Evolutionary conservation across 495 filamentous ascomycete species (phyloP), one percentile per base, ranked within the genome.

Genomic region (Haplographium delicatum): DNA sequence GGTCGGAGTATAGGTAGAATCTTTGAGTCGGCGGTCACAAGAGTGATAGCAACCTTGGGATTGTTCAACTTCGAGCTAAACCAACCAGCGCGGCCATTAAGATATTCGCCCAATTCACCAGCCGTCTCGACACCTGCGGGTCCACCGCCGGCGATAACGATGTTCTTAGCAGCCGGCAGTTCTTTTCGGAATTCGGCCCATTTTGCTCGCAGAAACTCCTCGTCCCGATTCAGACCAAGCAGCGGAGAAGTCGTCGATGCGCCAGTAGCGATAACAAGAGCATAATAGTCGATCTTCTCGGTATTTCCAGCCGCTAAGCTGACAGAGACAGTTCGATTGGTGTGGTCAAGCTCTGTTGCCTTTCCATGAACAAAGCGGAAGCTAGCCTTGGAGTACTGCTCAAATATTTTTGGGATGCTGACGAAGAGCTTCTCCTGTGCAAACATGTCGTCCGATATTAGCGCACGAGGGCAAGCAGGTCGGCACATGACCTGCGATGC

Each of bases 141-240:
- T 0, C 85, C 86, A 6, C 75, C 85, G 23, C 85, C 85, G 1
- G 70, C 76, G 24, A 85, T 66, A 1, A 82, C 68, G 45, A 87
- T 76, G 20, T 59, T 71, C 25, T 72, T 71, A 8, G 81, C 80
- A 1, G 34, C 54, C 1, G 66, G 58, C 2, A 77, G 60, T 0
- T 56, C 59, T 13, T 56, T 26, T 4, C 68, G 71, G 53, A 75
- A 3, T 22, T 23, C 24, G 67, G 28, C 16, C 3, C 48, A 33
- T 3, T 15, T 30, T 0, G 40, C 30, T 44, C 39, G 22, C 8
- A 24, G 35, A 3, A 30, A 4, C 10, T 15, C 15, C 20, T 46
- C 16, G 30, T 22, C 22, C 15, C 33, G 27, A 15, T 53, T 40
- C 19, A 35, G 18, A 22, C 28, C 20, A 27, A 30, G 46, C 22